phyloP scores from a whole-genome alignment of 1,284 basidiomycete genomes.

The Ceratobasidium theobromae region DNA sequence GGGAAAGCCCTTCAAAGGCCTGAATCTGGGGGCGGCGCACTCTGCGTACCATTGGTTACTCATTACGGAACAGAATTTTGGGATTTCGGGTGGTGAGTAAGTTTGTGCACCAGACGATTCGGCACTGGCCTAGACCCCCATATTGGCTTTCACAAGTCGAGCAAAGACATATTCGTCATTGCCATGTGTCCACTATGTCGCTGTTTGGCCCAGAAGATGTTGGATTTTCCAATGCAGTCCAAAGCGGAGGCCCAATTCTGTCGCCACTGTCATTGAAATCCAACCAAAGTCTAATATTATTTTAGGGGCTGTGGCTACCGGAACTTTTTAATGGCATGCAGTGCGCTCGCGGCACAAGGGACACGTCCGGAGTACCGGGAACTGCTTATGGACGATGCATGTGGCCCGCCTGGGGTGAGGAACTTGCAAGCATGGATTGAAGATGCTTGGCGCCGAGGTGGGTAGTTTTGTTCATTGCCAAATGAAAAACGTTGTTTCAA shows the following conservation, averaged over 20 bases:
- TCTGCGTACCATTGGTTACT: conserved; percentile 56
- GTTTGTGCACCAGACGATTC: too few species aligned
- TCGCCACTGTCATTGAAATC: conserved; percentile 10
- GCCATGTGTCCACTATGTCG: too few species aligned
- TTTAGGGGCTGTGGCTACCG: conserved; percentile 60
- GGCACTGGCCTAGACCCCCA: conserved; percentile 8
- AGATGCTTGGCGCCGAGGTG: conserved; percentile 72
- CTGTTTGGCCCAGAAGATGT: too few species aligned
- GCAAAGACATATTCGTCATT: too few species aligned
- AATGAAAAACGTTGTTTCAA: not conserved
- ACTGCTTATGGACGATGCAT: conserved; percentile 49
- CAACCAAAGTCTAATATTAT: not conserved
- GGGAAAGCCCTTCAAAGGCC: conserved; percentile 55
- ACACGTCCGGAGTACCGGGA: conserved; percentile 60
- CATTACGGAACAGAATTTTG: conserved; percentile 61
- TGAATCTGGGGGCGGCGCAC: conserved; percentile 59
- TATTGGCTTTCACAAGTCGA: too few species aligned
- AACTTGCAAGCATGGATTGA: conserved; percentile 78
- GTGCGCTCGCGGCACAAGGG: conserved; percentile 66
- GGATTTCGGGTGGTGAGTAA: conserved; percentile 78
- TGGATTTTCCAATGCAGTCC: not conserved
- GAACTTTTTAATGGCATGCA: conserved; percentile 81
- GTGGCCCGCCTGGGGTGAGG: conserved; percentile 52
- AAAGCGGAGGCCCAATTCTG: not conserved
- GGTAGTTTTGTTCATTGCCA: conserved; percentile 18